Conservation (phyloP, 176 grass and related monocot genomes). For the Avena sativa region DNA sequence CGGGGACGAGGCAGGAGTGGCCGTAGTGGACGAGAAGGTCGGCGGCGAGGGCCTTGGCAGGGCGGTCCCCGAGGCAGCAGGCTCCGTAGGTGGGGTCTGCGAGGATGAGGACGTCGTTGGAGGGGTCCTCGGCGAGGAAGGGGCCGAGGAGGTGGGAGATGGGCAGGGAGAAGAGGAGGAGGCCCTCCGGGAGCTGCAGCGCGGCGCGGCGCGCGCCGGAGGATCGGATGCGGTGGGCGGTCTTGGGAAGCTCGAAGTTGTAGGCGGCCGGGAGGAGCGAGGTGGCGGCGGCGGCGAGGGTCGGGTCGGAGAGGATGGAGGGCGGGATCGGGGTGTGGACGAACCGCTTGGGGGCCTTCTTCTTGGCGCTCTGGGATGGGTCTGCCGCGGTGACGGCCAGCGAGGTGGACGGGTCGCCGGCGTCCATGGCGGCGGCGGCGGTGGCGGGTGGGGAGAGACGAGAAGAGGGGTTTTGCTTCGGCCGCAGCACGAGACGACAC, state of each 20-base stretch:
- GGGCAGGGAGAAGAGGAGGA: conserved; percentile 90
- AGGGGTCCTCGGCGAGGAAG: conserved; percentile 50
- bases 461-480: conserved; percentile 33
- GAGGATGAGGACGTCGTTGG: conserved; percentile 80
- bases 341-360: conserved; percentile 69
- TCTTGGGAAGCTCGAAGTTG: conserved; percentile 94
- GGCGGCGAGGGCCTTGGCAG: conserved; percentile 67
- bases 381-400: conserved; percentile 28
- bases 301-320: conserved; percentile 76
- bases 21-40: conserved; percentile 93
- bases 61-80: conserved; percentile 78
- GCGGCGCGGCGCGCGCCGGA: conserved; percentile 62
- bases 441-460: conserved; percentile 22
- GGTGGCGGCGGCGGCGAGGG: conserved; percentile 67
- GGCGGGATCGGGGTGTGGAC: conserved; percentile 79
- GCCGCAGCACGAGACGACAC: neutral
- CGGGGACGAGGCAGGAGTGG: conserved; percentile 94
- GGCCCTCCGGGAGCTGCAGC: conserved; percentile 90
- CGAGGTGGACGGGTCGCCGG: conserved; percentile 46
- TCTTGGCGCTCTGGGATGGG: conserved; percentile 30
- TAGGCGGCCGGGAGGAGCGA: conserved; percentile 74
- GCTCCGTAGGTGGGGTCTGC: conserved; percentile 93
- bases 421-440: conserved; percentile 56
- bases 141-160: conserved; percentile 77
- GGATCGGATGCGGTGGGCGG: conserved; percentile 77